A percentile compares a stretch with the other conserved stretches of the same genome.
phyloP scores from a whole-genome alignment of 257 asterid genomes.

The Datura wrightii region DNA sequence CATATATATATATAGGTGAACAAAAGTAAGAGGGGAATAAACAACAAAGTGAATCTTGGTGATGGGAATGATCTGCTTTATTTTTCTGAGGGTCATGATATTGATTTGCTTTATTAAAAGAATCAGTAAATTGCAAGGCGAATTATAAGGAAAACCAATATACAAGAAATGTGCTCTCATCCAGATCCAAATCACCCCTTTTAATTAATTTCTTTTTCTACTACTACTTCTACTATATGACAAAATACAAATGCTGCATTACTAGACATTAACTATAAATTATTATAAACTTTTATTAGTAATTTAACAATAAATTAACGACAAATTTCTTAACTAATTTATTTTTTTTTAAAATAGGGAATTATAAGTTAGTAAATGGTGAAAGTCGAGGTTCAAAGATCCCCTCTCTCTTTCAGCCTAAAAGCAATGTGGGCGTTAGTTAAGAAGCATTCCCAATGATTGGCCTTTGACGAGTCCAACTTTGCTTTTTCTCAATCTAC shows the following conservation, averaged over 20 bases:
- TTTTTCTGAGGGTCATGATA: background rate
- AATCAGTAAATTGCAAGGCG: slow-evolving; percentile 19
- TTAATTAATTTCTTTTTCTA: background rate
- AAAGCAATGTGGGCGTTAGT: slow-evolving; percentile 38
- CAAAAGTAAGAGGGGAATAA: slow-evolving; percentile 19
- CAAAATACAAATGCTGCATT: background rate
- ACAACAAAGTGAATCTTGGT: slow-evolving; percentile 50
- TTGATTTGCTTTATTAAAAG: slow-evolving; percentile 46
- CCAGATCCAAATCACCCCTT: slow-evolving; percentile 16
- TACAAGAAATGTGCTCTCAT: background rate
- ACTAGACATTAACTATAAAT: no score
- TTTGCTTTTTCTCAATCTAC: slow-evolving; percentile 33
- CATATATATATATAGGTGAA: background rate
- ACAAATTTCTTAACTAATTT: no score
- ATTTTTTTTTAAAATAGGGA: no score
- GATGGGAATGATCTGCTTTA: slow-evolving; percentile 35
- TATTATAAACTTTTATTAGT: no score
- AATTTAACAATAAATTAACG: no score
- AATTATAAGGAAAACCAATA: background rate
- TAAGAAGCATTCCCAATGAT: slow-evolving; percentile 44
- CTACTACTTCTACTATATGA: background rate
- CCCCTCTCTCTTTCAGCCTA: background rate
- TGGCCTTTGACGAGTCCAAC: slow-evolving; percentile 60
- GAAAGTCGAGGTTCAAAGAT: background rate
- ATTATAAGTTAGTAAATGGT: background rate